Percentiles rank a stretch among this genome's conserved stretches.
These are phyloP conservation scores for Termitomyces sp. DNA, from an alignment of 768 basidiomycete species.

Conservation along the genomic window DNA sequence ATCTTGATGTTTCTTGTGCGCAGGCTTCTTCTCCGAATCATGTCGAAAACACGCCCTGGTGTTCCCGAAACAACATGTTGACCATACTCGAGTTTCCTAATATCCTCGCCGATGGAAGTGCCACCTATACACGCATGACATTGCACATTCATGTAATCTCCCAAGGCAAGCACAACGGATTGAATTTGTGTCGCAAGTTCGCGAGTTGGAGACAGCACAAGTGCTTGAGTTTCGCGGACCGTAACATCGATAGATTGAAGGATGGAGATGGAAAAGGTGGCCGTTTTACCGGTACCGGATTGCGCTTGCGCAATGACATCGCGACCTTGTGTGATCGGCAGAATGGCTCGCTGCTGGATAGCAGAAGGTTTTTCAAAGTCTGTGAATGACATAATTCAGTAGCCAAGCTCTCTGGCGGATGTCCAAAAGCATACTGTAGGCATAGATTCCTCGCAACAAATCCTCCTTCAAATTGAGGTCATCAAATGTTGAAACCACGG, in stretches of 20 bases:
- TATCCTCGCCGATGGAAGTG: slow-evolving; percentile 96
- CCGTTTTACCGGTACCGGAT: slow-evolving; percentile 99
- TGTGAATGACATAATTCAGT: slow-evolving; percentile 12
- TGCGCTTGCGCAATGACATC: slow-evolving; percentile 99
- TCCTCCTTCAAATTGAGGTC: slow-evolving; percentile 93
- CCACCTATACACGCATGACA: slow-evolving; percentile 99
- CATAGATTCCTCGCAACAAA: slow-evolving; percentile 94
- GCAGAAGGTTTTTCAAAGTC: slow-evolving; percentile 99
- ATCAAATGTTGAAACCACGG: slow-evolving; percentile 86
- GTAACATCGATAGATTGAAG: slow-evolving; percentile 97
- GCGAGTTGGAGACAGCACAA: slow-evolving; percentile 96
- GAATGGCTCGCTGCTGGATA: slow-evolving; percentile 96
- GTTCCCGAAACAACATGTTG: slow-evolving; percentile 98
- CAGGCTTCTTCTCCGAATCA: slow-evolving; percentile 92
- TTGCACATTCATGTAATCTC: slow-evolving; percentile 99
- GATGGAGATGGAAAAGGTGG: slow-evolving; percentile 97
- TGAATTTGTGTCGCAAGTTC: slow-evolving; percentile 99
- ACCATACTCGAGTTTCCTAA: slow-evolving; percentile 94
- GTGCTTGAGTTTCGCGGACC: slow-evolving; percentile 92
- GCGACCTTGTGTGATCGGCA: slow-evolving; percentile 91
- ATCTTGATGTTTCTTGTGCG: slow-evolving; percentile 98
- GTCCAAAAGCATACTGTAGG: slow-evolving; percentile 71
- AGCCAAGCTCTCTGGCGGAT: not conserved
- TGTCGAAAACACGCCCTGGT: slow-evolving; percentile 97
- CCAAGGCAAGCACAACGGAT: slow-evolving; percentile 91